Evolutionary conservation across 2,329 filamentous ascomycete genomes (phyloP), one percentile per base, ranked within the genome.

Genomic region (Chlorencoelia australis): DNA sequence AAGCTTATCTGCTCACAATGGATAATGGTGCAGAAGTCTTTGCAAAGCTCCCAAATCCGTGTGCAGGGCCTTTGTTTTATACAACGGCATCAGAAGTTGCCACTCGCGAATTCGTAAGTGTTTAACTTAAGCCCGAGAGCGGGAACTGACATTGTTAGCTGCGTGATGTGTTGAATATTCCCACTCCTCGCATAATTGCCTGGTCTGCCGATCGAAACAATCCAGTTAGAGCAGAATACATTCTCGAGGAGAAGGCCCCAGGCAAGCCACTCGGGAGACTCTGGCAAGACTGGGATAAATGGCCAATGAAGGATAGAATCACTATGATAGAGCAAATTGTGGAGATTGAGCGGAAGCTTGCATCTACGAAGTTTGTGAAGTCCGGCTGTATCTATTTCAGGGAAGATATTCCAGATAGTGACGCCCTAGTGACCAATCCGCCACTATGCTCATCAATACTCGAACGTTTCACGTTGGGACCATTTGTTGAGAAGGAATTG

Each of bases 1-100:
- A 52, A 33, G 45, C 37, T 40, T 50, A 51, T 26, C 16, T 50
- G 7, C 34, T 55, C 26, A 52, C 45, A 7, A 47, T 55, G 47
- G 35, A 41, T 36, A 33, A 46, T 34, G 45, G 45, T 11, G 22
- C 27, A 4, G 40, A 45, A 20, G 32, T 48, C 4, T 39, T n/a
- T n/a, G n/a, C n/a, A n/a, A n/a, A n/a, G n/a, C n/a, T n/a, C n/a
- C n/a, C n/a, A n/a, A n/a, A n/a, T 49, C 30, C 30, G 18, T 32
- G 30, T 16, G 30, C 18, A 4, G 13, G 44, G 46, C 44, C 44
- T 4, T 27, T 30, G 10, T 48, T 43, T 27, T 50, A 37, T 24
- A 24, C 21, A 24, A n/a, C n/a, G n/a, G n/a, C n/a, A n/a, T n/a
- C n/a, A n/a, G n/a, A 25, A 25, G 41, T 54, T 14, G 50, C 50